Evolutionary conservation across 768 basidiomycete species (phyloP).

Genomic region (Russula brevipes): DNA sequence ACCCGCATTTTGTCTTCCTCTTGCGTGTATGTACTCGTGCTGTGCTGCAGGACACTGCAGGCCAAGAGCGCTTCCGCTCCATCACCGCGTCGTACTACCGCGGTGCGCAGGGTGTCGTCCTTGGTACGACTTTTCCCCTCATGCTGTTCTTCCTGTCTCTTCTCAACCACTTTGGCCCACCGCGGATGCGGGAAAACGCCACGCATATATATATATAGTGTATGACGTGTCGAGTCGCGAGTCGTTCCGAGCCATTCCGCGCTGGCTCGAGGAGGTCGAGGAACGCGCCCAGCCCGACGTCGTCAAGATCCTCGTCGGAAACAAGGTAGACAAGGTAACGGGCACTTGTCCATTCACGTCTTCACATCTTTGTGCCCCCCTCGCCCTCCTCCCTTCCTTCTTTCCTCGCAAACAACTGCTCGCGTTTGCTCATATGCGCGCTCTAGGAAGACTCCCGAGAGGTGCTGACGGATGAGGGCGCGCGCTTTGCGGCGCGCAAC

Average conservation of each 20-base stretch:
- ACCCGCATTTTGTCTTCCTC: not conserved
- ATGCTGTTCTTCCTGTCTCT: not conserved
- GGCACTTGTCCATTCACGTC: too few species aligned
- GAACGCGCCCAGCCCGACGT: constrained; percentile 84
- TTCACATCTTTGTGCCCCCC: too few species aligned
- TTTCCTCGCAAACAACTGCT: too few species aligned
- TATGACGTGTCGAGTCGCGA: constrained; percentile 44
- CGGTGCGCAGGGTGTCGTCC: constrained; percentile 77
- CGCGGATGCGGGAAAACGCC: too few species aligned
- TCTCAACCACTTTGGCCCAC: too few species aligned
- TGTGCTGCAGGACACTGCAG: constrained; percentile 76
- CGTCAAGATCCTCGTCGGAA: constrained; percentile 91
- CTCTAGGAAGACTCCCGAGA: constrained; percentile 82
- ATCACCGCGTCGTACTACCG: constrained; percentile 95
- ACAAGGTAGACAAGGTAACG: constrained; percentile 71
- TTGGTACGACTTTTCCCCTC: constrained; percentile 43
- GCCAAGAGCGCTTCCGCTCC: constrained; percentile 94
- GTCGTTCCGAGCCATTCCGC: constrained; percentile 35
- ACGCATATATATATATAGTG: constrained; percentile 49
- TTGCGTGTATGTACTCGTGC: not conserved
- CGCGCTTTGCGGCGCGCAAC: constrained; percentile 76
- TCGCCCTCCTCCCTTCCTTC: too few species aligned
- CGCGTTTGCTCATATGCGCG: too few species aligned
- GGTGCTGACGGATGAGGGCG: constrained; percentile 72
- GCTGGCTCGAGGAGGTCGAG: constrained; percentile 90